These are phyloP conservation scores for Passalora sequoiae DNA, from an alignment of 2,329 filamentous ascomycete genomes.

Conservation along the genomic window DNA sequence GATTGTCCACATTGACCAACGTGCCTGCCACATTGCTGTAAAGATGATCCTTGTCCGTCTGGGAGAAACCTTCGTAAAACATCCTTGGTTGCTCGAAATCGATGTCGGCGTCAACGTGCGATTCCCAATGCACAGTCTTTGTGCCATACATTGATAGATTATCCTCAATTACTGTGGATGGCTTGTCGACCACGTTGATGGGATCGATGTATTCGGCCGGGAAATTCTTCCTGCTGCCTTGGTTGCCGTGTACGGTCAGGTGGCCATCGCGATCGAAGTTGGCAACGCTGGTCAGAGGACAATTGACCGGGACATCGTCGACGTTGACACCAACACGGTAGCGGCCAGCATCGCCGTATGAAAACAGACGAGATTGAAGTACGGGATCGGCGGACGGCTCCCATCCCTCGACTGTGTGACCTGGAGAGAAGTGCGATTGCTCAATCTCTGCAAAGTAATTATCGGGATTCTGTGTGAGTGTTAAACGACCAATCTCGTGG, in stretches of 20 bases:
- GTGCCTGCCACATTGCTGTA: conserved; percentile 30
- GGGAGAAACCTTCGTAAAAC: conserved; percentile 26
- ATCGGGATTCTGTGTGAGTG: conserved; percentile 52
- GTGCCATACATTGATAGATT: conserved; percentile 14
- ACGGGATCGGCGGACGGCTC: conserved; percentile 47
- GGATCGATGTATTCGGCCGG: conserved; percentile 26
- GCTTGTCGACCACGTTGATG: conserved; percentile 24
- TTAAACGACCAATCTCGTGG: conserved; percentile 44
- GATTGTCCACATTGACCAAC: conserved; percentile 26
- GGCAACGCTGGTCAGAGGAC: conserved; percentile 38
- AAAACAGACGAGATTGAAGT: conserved; percentile 48
- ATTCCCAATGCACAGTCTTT: conserved; percentile 22
- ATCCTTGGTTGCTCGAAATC: conserved; percentile 29
- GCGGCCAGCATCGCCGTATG: conserved; percentile 45
- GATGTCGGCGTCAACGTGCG: conserved; percentile 24
- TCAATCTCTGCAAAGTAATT: conserved; percentile 50
- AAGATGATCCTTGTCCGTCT: conserved; percentile 24
- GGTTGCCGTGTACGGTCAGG: conserved; percentile 20
- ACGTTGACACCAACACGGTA: conserved; percentile 51
- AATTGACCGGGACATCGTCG: conserved; percentile 47
- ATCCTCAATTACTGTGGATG: conserved; percentile 21
- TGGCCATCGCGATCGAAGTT: conserved; percentile 33
- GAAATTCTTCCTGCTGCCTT: conserved; percentile 25
- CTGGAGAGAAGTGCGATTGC: conserved; percentile 49
- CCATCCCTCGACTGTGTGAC: conserved; percentile 49